phyloP scores from a whole-genome alignment of 129 eudicot genomes.

The Escallonia rubra region DNA sequence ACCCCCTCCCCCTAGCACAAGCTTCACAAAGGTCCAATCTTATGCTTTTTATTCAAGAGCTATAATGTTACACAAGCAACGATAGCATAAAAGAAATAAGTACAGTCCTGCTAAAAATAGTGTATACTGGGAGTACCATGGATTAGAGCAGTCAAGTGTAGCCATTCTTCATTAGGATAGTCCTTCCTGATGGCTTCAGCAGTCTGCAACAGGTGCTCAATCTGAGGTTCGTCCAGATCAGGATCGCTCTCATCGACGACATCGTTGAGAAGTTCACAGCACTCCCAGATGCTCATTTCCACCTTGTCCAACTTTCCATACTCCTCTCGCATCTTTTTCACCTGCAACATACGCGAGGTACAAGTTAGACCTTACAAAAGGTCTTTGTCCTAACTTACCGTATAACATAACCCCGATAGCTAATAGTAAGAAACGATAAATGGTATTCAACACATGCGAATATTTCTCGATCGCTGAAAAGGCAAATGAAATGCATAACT shows the following conservation, averaged over 20 bases:
- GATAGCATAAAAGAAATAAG: too few species aligned
- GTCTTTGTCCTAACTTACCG: too few species aligned
- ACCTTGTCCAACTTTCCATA: conserved; percentile 61
- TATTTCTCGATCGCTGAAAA: too few species aligned
- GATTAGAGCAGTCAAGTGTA: conserved; percentile 67
- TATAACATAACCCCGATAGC: too few species aligned
- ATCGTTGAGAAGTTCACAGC: conserved; percentile 69
- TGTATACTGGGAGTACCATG: conserved; percentile 35
- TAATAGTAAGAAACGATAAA: too few species aligned
- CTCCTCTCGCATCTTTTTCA: conserved; percentile 62
- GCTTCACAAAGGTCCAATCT: too few species aligned
- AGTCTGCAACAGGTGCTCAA: conserved; percentile 68
- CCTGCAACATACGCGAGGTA: conserved; percentile 24
- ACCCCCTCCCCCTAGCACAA: too few species aligned
- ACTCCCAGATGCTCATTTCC: conserved; percentile 89
- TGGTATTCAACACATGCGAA: too few species aligned
- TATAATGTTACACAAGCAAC: too few species aligned
- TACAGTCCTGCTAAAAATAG: not conserved
- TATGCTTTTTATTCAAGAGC: too few species aligned
- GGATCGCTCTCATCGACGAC: conserved; percentile 88
- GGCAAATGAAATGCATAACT: too few species aligned
- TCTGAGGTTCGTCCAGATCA: conserved; percentile 83
- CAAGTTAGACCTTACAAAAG: not conserved
- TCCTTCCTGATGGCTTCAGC: conserved; percentile 82
- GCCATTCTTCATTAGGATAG: conserved; percentile 72